Conservation (phyloP, 257 asterid genomes). For the Penstemon davidsonii region DNA sequence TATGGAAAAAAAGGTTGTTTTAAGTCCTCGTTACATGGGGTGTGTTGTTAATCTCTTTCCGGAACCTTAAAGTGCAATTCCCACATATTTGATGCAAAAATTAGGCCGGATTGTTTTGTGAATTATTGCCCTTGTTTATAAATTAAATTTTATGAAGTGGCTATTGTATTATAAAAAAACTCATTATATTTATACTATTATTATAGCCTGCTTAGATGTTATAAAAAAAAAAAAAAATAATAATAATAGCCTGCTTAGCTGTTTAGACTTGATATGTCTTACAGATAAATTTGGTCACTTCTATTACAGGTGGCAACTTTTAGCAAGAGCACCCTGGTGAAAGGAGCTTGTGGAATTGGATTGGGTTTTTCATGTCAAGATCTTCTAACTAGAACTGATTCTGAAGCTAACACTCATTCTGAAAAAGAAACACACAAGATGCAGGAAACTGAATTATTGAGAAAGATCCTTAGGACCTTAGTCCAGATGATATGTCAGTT, state of each 20-base stretch:
- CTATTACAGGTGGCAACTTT: slow-evolving; percentile 64
- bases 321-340: slow-evolving; percentile 87
- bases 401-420: slow-evolving; percentile 41
- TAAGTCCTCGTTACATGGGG: background rate
- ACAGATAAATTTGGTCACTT: slow-evolving; percentile 12
- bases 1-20: background rate
- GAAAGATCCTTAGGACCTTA: slow-evolving; percentile 61
- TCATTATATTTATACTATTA: background rate
- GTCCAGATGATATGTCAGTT: slow-evolving; percentile 62
- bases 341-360: slow-evolving; percentile 98
- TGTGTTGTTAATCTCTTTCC: slow-evolving; percentile 20
- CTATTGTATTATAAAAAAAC: background rate
- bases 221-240: too few relatives aligned
- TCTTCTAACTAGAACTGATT: slow-evolving; percentile 65
- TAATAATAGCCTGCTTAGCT: slow-evolving; percentile 5
- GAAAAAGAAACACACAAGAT: slow-evolving; percentile 46
- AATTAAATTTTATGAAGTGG: slow-evolving; percentile 3
- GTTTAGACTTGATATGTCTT: slow-evolving; percentile 12
- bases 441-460: slow-evolving; percentile 61
- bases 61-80: slow-evolving; percentile 15
- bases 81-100: slow-evolving; percentile 15
- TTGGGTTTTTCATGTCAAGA: slow-evolving; percentile 86
- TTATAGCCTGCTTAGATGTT: background rate
- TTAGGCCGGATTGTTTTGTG: slow-evolving; percentile 9
- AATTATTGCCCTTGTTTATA: slow-evolving; percentile 16